Evolutionary conservation across 805 yeast genomes (phyloP).

Genomic region (Sugiyamaella qingdaonensis): DNA sequence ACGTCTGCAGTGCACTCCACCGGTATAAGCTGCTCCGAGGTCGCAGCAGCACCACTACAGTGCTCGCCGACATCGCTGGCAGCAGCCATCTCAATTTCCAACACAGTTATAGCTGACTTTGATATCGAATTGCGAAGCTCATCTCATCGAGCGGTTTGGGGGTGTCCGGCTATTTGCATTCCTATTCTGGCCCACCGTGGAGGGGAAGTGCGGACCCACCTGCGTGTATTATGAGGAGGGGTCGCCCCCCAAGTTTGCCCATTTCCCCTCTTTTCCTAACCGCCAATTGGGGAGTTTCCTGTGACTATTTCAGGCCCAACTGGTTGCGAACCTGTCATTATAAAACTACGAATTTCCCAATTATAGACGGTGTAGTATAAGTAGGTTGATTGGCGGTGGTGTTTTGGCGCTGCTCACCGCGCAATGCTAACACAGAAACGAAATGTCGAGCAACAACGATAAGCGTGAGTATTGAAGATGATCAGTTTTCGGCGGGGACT

Average conservation of each 20-base stretch:
- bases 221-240: background rate
- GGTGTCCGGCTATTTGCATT: too few species aligned
- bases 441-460: conserved; percentile 4
- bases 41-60: background rate
- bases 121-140: too few species aligned
- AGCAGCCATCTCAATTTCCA: too few species aligned
- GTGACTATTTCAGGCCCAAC: background rate
- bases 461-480: conserved; percentile 1
- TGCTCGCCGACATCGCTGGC: background rate
- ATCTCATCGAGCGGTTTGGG: too few species aligned
- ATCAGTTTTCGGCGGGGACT: background rate
- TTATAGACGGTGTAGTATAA: too few species aligned
- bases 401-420: too few species aligned
- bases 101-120: too few species aligned
- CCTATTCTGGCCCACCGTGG: too few species aligned
- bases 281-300: background rate
- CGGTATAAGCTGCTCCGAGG: background rate
- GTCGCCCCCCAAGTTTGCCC: conserved; percentile 2
- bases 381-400: too few species aligned
- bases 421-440: background rate
- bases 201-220: background rate
- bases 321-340: background rate
- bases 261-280: conserved; percentile 1
- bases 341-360: too few species aligned
- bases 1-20: background rate